These are phyloP conservation scores for Calonectria fujianensis DNA, from an alignment of 2,329 filamentous ascomycete genomes.

Conservation along the genomic window DNA sequence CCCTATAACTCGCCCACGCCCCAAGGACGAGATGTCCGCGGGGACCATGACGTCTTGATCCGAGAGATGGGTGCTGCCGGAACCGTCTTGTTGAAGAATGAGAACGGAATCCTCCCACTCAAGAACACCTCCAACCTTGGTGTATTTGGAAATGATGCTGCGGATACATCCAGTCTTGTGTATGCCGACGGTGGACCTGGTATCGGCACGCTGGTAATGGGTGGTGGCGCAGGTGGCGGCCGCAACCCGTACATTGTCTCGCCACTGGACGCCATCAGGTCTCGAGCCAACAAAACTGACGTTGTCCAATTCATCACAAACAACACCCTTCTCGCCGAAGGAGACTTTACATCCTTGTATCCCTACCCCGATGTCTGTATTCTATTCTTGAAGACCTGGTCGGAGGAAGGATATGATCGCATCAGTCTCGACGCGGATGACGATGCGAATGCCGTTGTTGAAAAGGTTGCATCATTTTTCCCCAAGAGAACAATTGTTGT, in stretches of 20 bases:
- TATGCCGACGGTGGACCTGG: neutral
- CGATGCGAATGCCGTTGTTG: slow-evolving; percentile 76
- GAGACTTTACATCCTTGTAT: neutral
- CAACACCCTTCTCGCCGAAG: neutral
- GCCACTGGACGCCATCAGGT: neutral
- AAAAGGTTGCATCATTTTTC: slow-evolving; percentile 67
- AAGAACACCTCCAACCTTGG: neutral
- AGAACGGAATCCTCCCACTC: neutral
- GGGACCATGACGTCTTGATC: neutral
- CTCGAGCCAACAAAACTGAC: neutral
- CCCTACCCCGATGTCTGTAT: slow-evolving; percentile 76
- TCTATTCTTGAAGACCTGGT: slow-evolving; percentile 78
- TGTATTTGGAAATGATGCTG: neutral
- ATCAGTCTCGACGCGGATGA: slow-evolving; percentile 70
- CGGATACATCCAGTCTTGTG: neutral
- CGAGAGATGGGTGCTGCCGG: neutral
- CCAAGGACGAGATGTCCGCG: neutral
- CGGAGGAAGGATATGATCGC: slow-evolving; percentile 76
- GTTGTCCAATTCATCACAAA: neutral
- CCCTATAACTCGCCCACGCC: neutral
- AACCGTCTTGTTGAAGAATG: neutral
- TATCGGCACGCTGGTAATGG: neutral
- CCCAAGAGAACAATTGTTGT: slow-evolving; percentile 68
- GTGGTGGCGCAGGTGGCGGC: neutral
- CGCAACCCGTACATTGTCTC: slow-evolving; percentile 6